Percentiles rank a stretch among this genome's conserved stretches.
phyloP scores from a whole-genome alignment of 176 grass and related monocot genomes.

The Elaeis guineensis region DNA sequence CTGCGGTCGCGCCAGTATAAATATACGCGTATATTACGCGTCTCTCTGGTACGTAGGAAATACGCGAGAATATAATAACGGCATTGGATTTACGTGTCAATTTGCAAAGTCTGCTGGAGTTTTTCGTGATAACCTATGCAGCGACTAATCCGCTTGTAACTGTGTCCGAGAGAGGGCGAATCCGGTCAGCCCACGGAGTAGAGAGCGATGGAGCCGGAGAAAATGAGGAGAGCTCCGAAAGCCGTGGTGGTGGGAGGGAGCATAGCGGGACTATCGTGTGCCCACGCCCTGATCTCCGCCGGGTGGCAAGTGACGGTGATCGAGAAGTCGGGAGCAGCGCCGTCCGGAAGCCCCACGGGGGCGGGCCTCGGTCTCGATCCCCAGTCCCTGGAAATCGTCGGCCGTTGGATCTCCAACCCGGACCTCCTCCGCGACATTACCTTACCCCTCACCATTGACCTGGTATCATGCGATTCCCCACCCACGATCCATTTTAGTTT shows the following conservation, averaged over 20 bases:
- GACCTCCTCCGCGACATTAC: constrained; percentile 17
- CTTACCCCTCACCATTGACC: constrained; percentile 52
- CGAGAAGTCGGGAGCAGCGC: constrained; percentile 55
- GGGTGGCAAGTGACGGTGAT: constrained; percentile 56
- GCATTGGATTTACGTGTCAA: too few species aligned
- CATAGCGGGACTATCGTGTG: constrained; percentile 67
- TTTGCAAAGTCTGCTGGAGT: too few species aligned
- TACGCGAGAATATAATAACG: too few species aligned
- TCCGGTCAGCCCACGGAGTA: too few species aligned
- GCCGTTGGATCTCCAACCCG: constrained; percentile 48
- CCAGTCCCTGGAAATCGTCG: constrained; percentile 53
- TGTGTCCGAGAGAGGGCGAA: not conserved
- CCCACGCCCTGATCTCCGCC: constrained; percentile 48
- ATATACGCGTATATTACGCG: too few species aligned
- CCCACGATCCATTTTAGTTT: not conserved
- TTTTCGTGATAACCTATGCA: too few species aligned
- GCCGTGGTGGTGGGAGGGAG: constrained; percentile 70
- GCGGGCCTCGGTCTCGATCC: constrained; percentile 66
- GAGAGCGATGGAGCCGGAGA: not conserved
- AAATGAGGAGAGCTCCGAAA: constrained; percentile 7
- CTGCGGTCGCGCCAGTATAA: too few species aligned
- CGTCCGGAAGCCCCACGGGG: constrained; percentile 33
- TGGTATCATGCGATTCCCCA: constrained; percentile 27
- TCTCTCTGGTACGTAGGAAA: too few species aligned
- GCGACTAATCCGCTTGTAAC: too few species aligned